These are phyloP conservation scores for Tetracladium marchalianum DNA, from an alignment of 495 filamentous ascomycete species.

Conservation along the genomic window DNA sequence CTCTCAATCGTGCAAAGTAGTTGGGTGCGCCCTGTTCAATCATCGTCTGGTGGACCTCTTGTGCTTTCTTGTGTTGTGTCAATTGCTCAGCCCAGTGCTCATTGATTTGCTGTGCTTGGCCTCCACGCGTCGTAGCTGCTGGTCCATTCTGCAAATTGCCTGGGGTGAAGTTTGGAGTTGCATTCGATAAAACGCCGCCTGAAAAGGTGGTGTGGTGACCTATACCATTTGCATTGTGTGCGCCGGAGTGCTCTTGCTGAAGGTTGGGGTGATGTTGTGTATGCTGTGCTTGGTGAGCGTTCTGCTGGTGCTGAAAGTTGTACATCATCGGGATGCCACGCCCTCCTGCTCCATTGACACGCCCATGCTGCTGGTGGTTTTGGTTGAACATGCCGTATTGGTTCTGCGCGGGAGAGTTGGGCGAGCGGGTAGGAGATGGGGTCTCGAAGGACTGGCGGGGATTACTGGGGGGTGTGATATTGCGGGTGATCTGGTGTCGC, in stretches of 20 bases:
- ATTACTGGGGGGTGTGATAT: slow-evolving; percentile 19
- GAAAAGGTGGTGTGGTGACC: slow-evolving; percentile 76
- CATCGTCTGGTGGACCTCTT: slow-evolving; percentile 60
- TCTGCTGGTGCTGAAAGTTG: slow-evolving; percentile 58
- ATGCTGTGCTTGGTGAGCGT: slow-evolving; percentile 61
- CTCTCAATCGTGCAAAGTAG: slow-evolving; percentile 44
- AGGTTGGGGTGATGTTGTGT: slow-evolving; percentile 63
- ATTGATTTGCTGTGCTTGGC: slow-evolving; percentile 43
- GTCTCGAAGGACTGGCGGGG: slow-evolving; percentile 35
- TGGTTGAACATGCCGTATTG: slow-evolving; percentile 76
- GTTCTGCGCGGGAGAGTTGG: slow-evolving; percentile 53
- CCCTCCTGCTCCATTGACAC: slow-evolving; percentile 43
- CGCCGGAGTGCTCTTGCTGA: slow-evolving; percentile 53
- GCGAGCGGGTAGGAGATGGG: slow-evolving; percentile 60
- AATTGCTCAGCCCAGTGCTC: slow-evolving; percentile 89
- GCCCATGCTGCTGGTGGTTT: slow-evolving; percentile 71
- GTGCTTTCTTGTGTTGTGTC: slow-evolving; percentile 60
- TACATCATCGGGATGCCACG: slow-evolving; percentile 51
- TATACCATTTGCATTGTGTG: slow-evolving; percentile 46
- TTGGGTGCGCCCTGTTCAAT: slow-evolving; percentile 42
- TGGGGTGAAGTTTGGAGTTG: slow-evolving; percentile 67
- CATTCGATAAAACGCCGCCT: slow-evolving; percentile 58
- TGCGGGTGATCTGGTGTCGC: slow-evolving; percentile 18
- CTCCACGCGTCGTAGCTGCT: slow-evolving; percentile 33
- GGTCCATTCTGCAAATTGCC: slow-evolving; percentile 69